These are phyloP conservation scores for Exutisphaerella laricina DNA, from an alignment of 2,329 filamentous ascomycete species.

Conservation along the genomic window DNA sequence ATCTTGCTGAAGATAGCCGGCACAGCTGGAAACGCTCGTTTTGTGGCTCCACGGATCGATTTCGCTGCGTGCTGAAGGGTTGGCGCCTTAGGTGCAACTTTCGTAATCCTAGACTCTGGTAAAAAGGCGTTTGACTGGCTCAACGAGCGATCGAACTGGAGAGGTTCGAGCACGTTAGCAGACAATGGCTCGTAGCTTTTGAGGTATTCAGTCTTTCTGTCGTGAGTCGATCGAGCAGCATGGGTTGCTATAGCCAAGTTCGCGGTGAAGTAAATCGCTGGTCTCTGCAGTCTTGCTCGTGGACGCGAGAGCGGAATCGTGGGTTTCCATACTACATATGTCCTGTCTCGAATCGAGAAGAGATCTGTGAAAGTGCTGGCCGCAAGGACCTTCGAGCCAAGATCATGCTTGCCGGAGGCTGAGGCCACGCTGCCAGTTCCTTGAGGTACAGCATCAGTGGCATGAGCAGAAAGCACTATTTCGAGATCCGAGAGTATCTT, in stretches of 20 bases:
- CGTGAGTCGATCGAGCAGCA: background rate
- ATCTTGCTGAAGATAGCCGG: constrained; percentile 68
- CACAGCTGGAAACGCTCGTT: constrained; percentile 58
- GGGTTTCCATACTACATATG: constrained; percentile 28
- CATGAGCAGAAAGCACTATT: constrained; percentile 28
- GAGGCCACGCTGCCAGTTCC: constrained; percentile 25
- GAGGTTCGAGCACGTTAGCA: constrained; percentile 71
- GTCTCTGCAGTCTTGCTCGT: constrained; percentile 59
- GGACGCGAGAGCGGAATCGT: constrained; percentile 32
- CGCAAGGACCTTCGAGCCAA: constrained; percentile 17
- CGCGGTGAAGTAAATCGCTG: constrained; percentile 57
- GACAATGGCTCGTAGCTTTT: constrained; percentile 63
- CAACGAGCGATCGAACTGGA: constrained; percentile 54
- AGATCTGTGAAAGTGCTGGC: constrained; percentile 16
- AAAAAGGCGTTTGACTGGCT: constrained; percentile 54
- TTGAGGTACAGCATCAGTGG: constrained; percentile 31
- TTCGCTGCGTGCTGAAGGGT: constrained; percentile 55
- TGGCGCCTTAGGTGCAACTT: constrained; percentile 63
- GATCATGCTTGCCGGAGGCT: constrained; percentile 29
- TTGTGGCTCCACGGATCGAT: constrained; percentile 59
- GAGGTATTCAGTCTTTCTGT: constrained; percentile 58
- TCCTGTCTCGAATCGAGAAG: constrained; percentile 18
- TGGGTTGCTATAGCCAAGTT: constrained; percentile 15
- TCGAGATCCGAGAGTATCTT: constrained; percentile 24
- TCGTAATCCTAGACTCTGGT: constrained; percentile 67